phyloP scores from a whole-genome alignment of 2,329 filamentous ascomycete species.

The Cladosporium sp. region DNA sequence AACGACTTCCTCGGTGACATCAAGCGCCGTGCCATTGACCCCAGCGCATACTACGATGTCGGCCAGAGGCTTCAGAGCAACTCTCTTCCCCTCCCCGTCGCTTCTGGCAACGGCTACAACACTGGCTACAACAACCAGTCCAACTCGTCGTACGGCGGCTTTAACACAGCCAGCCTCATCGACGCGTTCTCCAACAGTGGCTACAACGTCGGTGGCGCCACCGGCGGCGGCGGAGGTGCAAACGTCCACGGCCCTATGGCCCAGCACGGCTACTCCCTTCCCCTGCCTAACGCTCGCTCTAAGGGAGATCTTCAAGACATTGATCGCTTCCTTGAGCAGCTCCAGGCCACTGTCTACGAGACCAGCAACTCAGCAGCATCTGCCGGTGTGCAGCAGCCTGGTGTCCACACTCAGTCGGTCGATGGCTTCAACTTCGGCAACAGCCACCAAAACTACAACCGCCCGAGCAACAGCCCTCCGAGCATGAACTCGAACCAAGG shows the following conservation, averaged over 20 bases:
- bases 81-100: conserved; percentile 41
- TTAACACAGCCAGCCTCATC: conserved; percentile 29
- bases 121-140: conserved; percentile 30
- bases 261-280: conserved; percentile 76
- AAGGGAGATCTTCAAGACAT: conserved; percentile 92
- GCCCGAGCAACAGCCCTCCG: conserved; percentile 54
- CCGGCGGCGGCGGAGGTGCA: conserved; percentile 36
- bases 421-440: conserved; percentile 45
- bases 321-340: conserved; percentile 90
- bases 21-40: conserved; percentile 86
- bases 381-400: conserved; percentile 69
- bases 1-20: conserved; percentile 92
- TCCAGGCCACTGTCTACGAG: conserved; percentile 94
- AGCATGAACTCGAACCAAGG: conserved; percentile 24
- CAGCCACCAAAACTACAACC: conserved; percentile 45
- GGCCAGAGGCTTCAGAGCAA: conserved; percentile 77
- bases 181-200: conserved; percentile 25
- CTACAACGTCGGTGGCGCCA: conserved; percentile 21
- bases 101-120: conserved; percentile 31
- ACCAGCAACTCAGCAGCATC: conserved; percentile 69
- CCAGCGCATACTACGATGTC: conserved; percentile 82
- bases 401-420: conserved; percentile 52
- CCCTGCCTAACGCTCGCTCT: conserved; percentile 82
- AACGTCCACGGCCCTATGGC: conserved; percentile 49
- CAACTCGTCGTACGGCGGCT: conserved; percentile 18